Evolutionary conservation across 306 rosid species (phyloP).

Genomic region (Vigna radiata): DNA sequence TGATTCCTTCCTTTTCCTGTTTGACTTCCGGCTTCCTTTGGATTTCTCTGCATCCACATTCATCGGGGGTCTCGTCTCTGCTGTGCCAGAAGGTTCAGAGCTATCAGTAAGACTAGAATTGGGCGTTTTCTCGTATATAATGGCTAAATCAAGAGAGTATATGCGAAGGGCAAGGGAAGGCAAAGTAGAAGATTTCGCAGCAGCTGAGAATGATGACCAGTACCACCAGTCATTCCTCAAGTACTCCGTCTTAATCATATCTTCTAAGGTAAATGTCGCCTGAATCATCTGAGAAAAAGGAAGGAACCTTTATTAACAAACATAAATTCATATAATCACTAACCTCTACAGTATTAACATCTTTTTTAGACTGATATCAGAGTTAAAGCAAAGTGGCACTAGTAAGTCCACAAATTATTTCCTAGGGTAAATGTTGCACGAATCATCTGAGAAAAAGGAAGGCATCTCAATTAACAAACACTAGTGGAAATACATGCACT

Average conservation of each 20-base stretch:
- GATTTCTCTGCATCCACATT: conserved; percentile 71
- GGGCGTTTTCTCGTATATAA: conserved; percentile 76
- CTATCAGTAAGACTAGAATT: conserved; percentile 59
- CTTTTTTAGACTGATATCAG: background rate
- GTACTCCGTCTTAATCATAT: conserved; percentile 88
- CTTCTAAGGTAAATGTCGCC: conserved; percentile 86
- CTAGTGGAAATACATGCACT: no score
- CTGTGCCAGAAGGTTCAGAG: conserved; percentile 59
- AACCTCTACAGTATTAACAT: conserved; percentile 22
- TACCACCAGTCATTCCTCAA: conserved; percentile 99
- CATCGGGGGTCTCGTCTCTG: conserved; percentile 55
- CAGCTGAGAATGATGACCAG: conserved; percentile 98
- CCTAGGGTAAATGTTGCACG: background rate
- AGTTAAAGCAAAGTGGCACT: conserved; percentile 6
- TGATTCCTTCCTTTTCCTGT: conserved; percentile 84
- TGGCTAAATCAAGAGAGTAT: conserved; percentile 92
- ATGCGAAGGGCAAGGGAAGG: conserved; percentile 91
- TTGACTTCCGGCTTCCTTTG: conserved; percentile 74
- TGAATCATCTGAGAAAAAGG: conserved; percentile 83
- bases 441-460: no score
- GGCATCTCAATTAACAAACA: no score
- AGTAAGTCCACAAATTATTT: conserved; percentile 6
- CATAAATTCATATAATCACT: background rate
- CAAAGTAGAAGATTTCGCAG: conserved; percentile 81
- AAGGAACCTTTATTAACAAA: conserved; percentile 31